phyloP scores from a whole-genome alignment of 169 alveolate species.

The Theileria equi region DNA sequence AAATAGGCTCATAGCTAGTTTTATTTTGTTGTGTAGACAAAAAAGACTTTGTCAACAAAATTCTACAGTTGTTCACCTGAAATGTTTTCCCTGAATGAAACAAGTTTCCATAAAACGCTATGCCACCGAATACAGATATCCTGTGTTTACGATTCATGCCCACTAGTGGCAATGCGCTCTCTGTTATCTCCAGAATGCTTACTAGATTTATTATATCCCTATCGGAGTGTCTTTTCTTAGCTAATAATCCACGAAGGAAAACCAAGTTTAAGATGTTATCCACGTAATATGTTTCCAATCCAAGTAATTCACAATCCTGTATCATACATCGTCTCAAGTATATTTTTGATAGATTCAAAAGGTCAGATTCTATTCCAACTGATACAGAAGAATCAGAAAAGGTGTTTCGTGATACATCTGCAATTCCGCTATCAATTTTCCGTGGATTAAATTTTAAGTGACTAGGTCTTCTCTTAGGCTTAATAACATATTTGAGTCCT shows the following conservation, averaged over 20 bases:
- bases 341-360: constrained; percentile 13
- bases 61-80: background rate
- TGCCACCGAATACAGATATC: constrained; percentile 30
- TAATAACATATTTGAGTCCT: no score
- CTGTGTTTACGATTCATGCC: constrained; percentile 27
- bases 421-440: no score
- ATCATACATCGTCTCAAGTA: constrained; percentile 15
- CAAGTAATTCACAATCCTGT: constrained; percentile 4
- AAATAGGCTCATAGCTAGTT: constrained; percentile 17
- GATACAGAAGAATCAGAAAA: no score
- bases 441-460: no score
- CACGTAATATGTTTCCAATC: background rate
- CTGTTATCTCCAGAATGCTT: constrained; percentile 23
- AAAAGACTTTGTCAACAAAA: constrained; percentile 13
- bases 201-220: constrained; percentile 46
- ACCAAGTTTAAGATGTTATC: constrained; percentile 18
- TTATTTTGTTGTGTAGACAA: background rate
- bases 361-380: constrained; percentile 1
- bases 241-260: constrained; percentile 31
- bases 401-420: no score
- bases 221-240: constrained; percentile 34
- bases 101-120: constrained; percentile 25
- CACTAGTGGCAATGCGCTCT: background rate
- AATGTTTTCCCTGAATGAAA: constrained; percentile 23
- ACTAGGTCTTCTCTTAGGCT: no score